These are phyloP conservation scores for Alternaria alternata DNA, from an alignment of 2,329 filamentous ascomycete species.

Conservation along the genomic window DNA sequence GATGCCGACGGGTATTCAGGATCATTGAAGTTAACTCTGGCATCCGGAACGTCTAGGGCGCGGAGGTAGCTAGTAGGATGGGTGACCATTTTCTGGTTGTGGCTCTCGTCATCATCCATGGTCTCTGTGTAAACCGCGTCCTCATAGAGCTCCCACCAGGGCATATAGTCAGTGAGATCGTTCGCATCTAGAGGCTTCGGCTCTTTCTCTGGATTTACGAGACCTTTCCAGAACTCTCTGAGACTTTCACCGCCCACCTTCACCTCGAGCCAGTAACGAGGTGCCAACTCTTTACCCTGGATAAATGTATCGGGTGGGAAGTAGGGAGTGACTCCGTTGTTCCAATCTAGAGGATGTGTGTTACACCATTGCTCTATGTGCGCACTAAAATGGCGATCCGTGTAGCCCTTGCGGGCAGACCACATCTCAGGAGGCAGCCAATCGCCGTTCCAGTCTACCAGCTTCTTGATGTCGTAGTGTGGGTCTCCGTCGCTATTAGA, in stretches of 20 bases:
- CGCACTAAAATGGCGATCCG: slow-evolving; percentile 43
- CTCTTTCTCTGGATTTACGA: slow-evolving; percentile 20
- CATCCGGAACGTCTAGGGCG: slow-evolving; percentile 31
- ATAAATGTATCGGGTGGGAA: not conserved
- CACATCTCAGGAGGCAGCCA: slow-evolving; percentile 59
- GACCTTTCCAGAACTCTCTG: slow-evolving; percentile 37
- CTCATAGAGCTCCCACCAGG: slow-evolving; percentile 45
- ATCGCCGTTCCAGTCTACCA: slow-evolving; percentile 57
- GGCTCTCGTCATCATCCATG: not conserved
- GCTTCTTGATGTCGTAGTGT: slow-evolving; percentile 46
- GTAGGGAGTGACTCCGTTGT: not conserved
- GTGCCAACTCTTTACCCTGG: slow-evolving; percentile 35
- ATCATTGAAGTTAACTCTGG: slow-evolving; percentile 31
- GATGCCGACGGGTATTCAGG: slow-evolving; percentile 18
- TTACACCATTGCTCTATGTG: slow-evolving; percentile 46
- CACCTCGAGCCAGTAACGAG: slow-evolving; percentile 39
- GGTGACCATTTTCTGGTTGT: not conserved
- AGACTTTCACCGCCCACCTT: slow-evolving; percentile 34
- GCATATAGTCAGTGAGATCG: slow-evolving; percentile 28
- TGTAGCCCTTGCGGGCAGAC: slow-evolving; percentile 48
- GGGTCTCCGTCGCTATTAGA: slow-evolving; percentile 45
- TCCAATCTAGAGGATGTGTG: slow-evolving; percentile 12
- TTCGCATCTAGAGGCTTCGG: slow-evolving; percentile 36
- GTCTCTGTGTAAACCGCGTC: slow-evolving; percentile 6
- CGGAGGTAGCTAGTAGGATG: slow-evolving; percentile 22